phyloP scores from a whole-genome alignment of 2,329 filamentous ascomycete genomes.

The Ophiosphaerella korrae region DNA sequence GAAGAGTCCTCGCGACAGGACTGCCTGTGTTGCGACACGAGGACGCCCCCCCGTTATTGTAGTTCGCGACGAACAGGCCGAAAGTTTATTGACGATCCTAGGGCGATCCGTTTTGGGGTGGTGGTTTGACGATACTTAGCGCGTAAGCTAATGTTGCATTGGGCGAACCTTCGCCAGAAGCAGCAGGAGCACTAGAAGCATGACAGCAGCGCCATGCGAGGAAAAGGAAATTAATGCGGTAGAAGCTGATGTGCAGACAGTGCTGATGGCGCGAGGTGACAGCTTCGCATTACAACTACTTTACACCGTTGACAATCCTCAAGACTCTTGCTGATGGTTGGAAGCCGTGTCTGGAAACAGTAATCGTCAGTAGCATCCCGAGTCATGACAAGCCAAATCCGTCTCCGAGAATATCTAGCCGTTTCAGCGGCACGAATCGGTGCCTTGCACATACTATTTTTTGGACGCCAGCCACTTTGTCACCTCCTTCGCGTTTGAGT shows the following conservation, averaged over 20 bases:
- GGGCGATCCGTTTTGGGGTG: conserved; percentile 25
- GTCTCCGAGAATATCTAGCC: conserved; percentile 17
- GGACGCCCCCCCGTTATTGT: conserved; percentile 26
- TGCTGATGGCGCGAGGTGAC: neutral
- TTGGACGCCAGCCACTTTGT: conserved; percentile 39
- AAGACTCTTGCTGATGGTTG: neutral
- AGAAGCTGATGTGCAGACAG: conserved; percentile 4
- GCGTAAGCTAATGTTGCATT: conserved; percentile 27
- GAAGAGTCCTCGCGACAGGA: conserved; percentile 27
- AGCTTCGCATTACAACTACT: neutral
- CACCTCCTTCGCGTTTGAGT: conserved; percentile 48
- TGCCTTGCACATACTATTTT: conserved; percentile 28
- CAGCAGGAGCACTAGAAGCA: conserved; percentile 13
- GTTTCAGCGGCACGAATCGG: conserved; percentile 29
- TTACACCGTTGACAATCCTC: neutral
- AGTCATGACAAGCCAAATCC: conserved; percentile 24
- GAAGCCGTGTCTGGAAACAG: neutral
- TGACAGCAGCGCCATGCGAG: conserved; percentile 12
- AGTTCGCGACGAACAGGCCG: conserved; percentile 22
- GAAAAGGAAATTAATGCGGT: conserved; percentile 4
- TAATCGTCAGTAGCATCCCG: conserved; percentile 7
- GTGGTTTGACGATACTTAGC: conserved; percentile 33
- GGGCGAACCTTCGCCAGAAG: conserved; percentile 25
- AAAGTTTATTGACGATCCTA: conserved; percentile 34
- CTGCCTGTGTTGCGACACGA: conserved; percentile 17